Evolutionary conservation across 768 basidiomycete genomes (phyloP).

Genomic region (Leccinellum rugosiceps): DNA sequence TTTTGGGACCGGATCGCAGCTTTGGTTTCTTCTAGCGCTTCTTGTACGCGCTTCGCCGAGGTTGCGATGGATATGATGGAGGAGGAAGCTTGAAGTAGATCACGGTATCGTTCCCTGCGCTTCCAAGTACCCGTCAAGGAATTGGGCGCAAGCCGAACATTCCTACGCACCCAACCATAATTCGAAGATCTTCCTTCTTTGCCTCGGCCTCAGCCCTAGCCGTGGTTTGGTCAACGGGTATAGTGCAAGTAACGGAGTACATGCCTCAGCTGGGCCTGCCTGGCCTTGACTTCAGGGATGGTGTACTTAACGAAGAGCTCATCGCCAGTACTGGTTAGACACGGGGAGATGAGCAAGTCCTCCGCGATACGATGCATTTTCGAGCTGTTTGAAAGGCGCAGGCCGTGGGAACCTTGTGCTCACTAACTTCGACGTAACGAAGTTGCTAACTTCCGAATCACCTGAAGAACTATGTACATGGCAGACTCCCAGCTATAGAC

Average conservation of each 20-base stretch:
- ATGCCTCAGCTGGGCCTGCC: slow-evolving; percentile 20
- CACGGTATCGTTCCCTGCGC: slow-evolving; percentile 85
- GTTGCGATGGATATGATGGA: slow-evolving; percentile 75
- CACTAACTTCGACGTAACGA: too few relatives aligned
- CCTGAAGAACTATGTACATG: too few relatives aligned
- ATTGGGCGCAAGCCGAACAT: background rate
- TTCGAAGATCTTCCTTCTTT: slow-evolving; percentile 82
- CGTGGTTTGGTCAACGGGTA: slow-evolving; percentile 1
- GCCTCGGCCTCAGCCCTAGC: slow-evolving; percentile 75
- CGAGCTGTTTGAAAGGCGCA: too few relatives aligned
- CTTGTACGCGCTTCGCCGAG: slow-evolving; percentile 52
- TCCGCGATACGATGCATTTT: too few relatives aligned
- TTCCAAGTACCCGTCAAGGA: slow-evolving; percentile 45
- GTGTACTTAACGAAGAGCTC: slow-evolving; percentile 70
- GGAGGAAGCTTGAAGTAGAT: slow-evolving; percentile 80
- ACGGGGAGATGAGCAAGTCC: too few relatives aligned
- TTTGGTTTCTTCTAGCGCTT: slow-evolving; percentile 57
- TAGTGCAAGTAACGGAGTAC: slow-evolving; percentile 7
- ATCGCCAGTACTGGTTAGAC: slow-evolving; percentile 33
- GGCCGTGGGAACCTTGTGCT: too few relatives aligned
- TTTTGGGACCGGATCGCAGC: slow-evolving; percentile 48
- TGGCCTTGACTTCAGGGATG: slow-evolving; percentile 62
- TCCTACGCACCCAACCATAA: slow-evolving; percentile 79
- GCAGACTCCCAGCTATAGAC: background rate
- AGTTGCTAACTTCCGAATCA: too few relatives aligned